Evolutionary conservation across 2,329 filamentous ascomycete species (phyloP), one percentile per base, ranked within the genome.

Genomic region (Cladosporium sp.): DNA sequence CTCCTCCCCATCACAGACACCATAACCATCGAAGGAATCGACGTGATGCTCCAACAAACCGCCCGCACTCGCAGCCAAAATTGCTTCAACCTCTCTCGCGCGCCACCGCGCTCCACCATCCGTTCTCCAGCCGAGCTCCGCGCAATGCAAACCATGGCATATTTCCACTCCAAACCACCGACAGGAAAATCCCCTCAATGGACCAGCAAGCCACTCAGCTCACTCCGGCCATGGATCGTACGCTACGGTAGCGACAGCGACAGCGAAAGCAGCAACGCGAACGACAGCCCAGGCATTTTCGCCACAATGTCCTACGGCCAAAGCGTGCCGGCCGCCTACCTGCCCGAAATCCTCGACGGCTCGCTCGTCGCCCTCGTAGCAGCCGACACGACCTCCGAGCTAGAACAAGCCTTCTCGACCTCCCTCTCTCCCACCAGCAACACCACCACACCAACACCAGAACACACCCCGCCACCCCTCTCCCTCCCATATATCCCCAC

Each of bases 131-230:
- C 80, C 0, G 83, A 91, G 54, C 68, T 88, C 2, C 74, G 86
- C 44, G 77, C 79, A 5, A 89, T 92, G 85, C 86, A 90, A 58
- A 81, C 78, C n/a, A 84, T 89, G 76, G 84, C 86, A 0, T 92
- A 91, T 59, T 89, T 92, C 61, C 88, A 92, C 22, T 27, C 43
- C 12, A 55, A 24, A 17, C n/a, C n/a, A n/a, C 15, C 45, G 19
- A 4, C 18, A 40, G 20, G 18, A 30, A 24, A 15, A 9, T 18
- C 43, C 7, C 12, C 17, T 2, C 43, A 37, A 38, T 88, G 83
- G 79, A 70, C 77, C 45, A 53, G 73, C 0, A 72, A 69, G 0
- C 78, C 85, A 0, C 68, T 91, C 7, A 80, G 80, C 1, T 69
- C 72, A 0, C 59, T 78, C 7, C 65, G 74, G 0, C 87, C 87